Evolutionary conservation across 306 rosid genomes (phyloP).

Genomic region (apple (Malus domestica)): ASM211411v1 NC_041796.1:334501-335000

Average conservation of each 20-base stretch:
- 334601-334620: constrained; percentile 86
- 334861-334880: constrained; percentile 7
- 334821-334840: constrained; percentile 59
- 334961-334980: no score
- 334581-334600: constrained; percentile 99
- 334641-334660: constrained; percentile 94
- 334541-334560: background rate
- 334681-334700: background rate
- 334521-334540: background rate
- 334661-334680: constrained; percentile 50
- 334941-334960: no score
- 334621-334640: constrained; percentile 91
- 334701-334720: constrained; percentile 1
- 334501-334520: constrained; percentile 7
- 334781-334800: constrained; percentile 96
- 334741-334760: background rate
- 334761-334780: constrained; percentile 10
- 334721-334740: background rate
- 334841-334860: constrained; percentile 4
- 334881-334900: background rate
- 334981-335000: no score
- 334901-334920: background rate
- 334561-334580: background rate
- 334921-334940: no score
- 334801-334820: constrained; percentile 93